A percentile compares a stretch with the other conserved stretches of the same genome.
These are phyloP conservation scores for Athelia sp. DNA, from an alignment of 1,284 basidiomycete species.

Conservation along the genomic window DNA sequence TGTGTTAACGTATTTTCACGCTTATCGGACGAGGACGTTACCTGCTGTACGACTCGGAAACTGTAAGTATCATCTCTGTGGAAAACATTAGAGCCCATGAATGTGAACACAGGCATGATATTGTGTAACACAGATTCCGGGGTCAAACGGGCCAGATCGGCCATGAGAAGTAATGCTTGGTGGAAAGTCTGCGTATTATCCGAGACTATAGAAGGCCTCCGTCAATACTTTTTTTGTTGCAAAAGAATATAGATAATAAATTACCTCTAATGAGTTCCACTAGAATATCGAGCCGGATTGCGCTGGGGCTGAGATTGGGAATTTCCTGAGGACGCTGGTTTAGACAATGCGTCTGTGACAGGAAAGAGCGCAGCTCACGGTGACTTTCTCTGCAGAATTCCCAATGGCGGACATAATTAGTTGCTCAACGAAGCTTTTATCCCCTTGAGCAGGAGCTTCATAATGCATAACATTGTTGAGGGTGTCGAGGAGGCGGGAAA, in stretches of 20 bases:
- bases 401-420: conserved; percentile 81
- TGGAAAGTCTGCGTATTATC: conserved; percentile 94
- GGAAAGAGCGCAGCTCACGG: conserved; percentile 30
- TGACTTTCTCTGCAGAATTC: conserved; percentile 59
- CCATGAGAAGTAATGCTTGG: conserved; percentile 88
- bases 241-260: conserved; percentile 16
- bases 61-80: conserved; percentile 96
- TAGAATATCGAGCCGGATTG: conserved; percentile 72
- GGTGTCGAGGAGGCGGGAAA: conserved; percentile 72
- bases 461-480: conserved; percentile 65
- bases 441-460: conserved; percentile 42
- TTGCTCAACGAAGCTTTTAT: conserved; percentile 81
- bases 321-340: conserved; percentile 29
- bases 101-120: conserved; percentile 98
- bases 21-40: conserved; percentile 21
- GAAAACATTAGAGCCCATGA: conserved; percentile 96
- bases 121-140: conserved; percentile 93
- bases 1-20: conserved; percentile 1
- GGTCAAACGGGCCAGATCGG: conserved; percentile 77
- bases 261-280: conserved; percentile 83
- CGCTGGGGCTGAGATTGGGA: conserved; percentile 42
- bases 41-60: conserved; percentile 93
- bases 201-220: conserved; percentile 48
- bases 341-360: conserved; percentile 1
- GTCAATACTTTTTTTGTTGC: conserved; percentile 5